These are phyloP conservation scores for Leccinum subtestaceum DNA, from an alignment of 768 basidiomycete genomes.

Conservation along the genomic window DNA sequence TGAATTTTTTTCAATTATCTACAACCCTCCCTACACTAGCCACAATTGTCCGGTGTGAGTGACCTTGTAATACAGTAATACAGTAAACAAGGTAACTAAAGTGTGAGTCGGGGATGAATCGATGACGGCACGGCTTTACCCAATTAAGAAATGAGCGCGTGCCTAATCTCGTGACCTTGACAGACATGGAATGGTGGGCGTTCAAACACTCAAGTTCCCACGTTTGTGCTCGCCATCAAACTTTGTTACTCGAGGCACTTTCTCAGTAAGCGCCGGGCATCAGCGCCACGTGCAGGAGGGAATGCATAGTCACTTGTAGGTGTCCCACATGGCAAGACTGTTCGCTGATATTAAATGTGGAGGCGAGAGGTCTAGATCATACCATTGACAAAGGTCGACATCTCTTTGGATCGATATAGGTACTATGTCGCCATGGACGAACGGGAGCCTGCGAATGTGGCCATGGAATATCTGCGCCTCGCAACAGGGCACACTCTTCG, in stretches of 20 bases:
- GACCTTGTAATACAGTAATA: no score
- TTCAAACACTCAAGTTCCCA: slow-evolving; percentile 1
- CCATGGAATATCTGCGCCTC: no score
- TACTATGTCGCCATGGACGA: no score
- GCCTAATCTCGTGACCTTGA: slow-evolving; percentile 14
- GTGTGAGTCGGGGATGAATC: no score
- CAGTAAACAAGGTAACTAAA: no score
- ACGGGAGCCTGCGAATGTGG: no score
- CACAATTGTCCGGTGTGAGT: no score
- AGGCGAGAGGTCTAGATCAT: not conserved
- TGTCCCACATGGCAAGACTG: not conserved
- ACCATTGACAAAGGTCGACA: not conserved
- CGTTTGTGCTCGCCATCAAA: slow-evolving; percentile 22
- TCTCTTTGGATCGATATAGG: not conserved
- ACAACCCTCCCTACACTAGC: no score
- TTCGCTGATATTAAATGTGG: slow-evolving; percentile 21
- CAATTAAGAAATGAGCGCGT: slow-evolving; percentile 1
- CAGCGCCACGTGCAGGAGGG: slow-evolving; percentile 18
- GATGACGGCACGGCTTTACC: slow-evolving; percentile 8
- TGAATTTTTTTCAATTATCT: no score
- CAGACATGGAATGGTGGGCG: slow-evolving; percentile 3
- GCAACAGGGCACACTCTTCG: no score
- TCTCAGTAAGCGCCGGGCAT: slow-evolving; percentile 9
- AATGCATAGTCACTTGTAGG: not conserved
- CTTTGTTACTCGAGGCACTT: slow-evolving; percentile 22